Base-by-base conservation (phyloP, 371 early-diverging fungal genomes). In the Mortierella sp. region DNA sequence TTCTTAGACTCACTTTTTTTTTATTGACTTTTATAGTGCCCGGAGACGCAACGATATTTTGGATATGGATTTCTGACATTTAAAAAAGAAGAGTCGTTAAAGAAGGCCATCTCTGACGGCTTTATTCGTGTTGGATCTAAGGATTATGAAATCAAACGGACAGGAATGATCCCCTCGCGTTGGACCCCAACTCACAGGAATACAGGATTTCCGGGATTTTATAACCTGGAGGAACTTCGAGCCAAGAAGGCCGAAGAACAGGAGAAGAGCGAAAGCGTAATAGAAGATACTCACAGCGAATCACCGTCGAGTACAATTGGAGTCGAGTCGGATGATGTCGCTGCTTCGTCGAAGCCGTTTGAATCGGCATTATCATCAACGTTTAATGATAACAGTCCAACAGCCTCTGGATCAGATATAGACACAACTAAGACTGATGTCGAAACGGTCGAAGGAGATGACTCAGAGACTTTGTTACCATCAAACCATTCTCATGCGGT, bases 51-150 rank as follows among this genome's bases (percentile, higher is more conserved):
- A 48, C 63, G 53, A 16, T 81, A 81, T 40, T 72, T 81, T 67
- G 82, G 82, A 43, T 81, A 81, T 32, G 82, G 82, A 28, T 81
- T 81, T 22, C 10, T 81, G 61, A 81, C 82, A 32, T 81, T 81
- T 60, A 75, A 69, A 48, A 13, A 76, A 13, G 41, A 81, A 43
- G 69, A 71, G 19, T 75, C 82, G 28, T 47, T 72, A 13, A 50
- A 72, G 16, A 81, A 72, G 41, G 76, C 76, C 13, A 9, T 81
- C 16, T 22, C 40, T 1, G 82, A 81, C 24, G 67, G 57, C 4
- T 81, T 59, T 48, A 72, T 81, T 22, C 76, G 76, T 43, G 76
- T 81, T 0, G 67, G 69, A 10, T 10, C 45, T 36, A 75, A 65
- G 69, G 82, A 81, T 38, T 81, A 72, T 69, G 82, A 81, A 50